Evolutionary conservation across 441 rosid species (phyloP).

Genomic region (Aleurites moluccanus): DNA sequence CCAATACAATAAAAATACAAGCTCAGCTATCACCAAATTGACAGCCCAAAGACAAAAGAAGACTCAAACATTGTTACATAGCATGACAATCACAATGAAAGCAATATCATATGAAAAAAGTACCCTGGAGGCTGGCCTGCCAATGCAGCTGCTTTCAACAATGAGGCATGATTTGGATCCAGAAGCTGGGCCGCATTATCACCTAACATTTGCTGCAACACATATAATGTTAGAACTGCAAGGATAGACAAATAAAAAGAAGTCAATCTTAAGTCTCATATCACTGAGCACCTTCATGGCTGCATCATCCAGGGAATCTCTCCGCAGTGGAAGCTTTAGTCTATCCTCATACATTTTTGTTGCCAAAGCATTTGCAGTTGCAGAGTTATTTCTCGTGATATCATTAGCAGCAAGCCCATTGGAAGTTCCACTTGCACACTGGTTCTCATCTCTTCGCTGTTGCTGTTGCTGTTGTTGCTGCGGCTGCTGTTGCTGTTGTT

Average conservation of each 20-base stretch:
- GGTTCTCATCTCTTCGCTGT: slow-evolving; percentile 63
- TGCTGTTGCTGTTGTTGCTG: slow-evolving; percentile 46
- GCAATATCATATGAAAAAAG: slow-evolving; percentile 18
- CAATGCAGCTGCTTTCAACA: slow-evolving; percentile 67
- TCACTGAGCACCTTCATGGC: slow-evolving; percentile 63
- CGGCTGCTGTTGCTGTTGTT: slow-evolving; percentile 45
- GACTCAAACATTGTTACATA: neutral
- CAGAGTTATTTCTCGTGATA: slow-evolving; percentile 63
- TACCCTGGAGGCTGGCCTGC: slow-evolving; percentile 86
- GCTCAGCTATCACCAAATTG: neutral
- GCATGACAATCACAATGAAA: neutral
- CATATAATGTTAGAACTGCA: slow-evolving; percentile 4
- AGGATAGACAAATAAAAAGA: neutral
- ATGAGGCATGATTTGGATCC: slow-evolving; percentile 72
- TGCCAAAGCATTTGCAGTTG: slow-evolving; percentile 69
- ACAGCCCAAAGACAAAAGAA: neutral
- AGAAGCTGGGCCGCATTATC: slow-evolving; percentile 71
- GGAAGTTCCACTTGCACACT: slow-evolving; percentile 55
- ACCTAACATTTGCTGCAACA: slow-evolving; percentile 51
- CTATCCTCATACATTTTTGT: slow-evolving; percentile 79
- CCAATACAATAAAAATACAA: slow-evolving; percentile 9
- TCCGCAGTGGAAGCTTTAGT: slow-evolving; percentile 66
- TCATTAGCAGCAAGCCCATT: slow-evolving; percentile 64
- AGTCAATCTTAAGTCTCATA: neutral
- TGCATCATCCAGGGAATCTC: slow-evolving; percentile 74